Evolutionary conservation across 2,329 filamentous ascomycete genomes (phyloP), one percentile per base, ranked within the genome.

Genomic region (Cyanodermella asteris): DNA sequence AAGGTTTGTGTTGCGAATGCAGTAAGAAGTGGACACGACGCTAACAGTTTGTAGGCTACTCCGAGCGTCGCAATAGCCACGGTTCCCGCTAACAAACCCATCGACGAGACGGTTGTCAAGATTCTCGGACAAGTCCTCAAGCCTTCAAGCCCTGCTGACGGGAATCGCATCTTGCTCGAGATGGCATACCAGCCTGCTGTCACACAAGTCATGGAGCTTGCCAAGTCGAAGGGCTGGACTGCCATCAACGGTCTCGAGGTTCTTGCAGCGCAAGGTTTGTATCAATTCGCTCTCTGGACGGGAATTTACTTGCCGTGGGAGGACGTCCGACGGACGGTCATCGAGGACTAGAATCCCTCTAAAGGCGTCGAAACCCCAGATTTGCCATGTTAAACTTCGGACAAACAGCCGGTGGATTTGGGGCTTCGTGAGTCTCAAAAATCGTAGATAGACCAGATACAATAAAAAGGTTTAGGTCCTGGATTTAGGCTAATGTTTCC

Each of bases 171-270:
- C 8, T 50, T 94, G 31, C 52, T 94, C 4, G 87, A 97, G 48
- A 91, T 97, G 82, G 84, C 87, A 2, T 97, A 97, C 49, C 90
- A 84, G 49, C 87, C 87, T 12, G 57, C 64, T 1, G 62, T 76
- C 26, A 97, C 87, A 4, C 65, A 72, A 6, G 50, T 91, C 36
- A 93, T 94, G 70, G 63, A 75, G 43, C 54, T 93, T 43, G 84
- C 82, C 3, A 60, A 69, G 38, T 64, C 73, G 36, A 64, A 64
- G 8, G 72, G 72, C 3, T 97, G 87, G 87, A 61, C 54, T 28
- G 80, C 74, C 2, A 72, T 94, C 33, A 72, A 80, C 6, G 87
- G 87, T 0, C 50, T 93, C 19, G 87, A 97, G 47, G 81, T 87
- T 16, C 57, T 97, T 28, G 70, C 81, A 31, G 78, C 76, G 5